phyloP scores from a whole-genome alignment of 768 basidiomycete genomes.

The Pisolithus albus region DNA sequence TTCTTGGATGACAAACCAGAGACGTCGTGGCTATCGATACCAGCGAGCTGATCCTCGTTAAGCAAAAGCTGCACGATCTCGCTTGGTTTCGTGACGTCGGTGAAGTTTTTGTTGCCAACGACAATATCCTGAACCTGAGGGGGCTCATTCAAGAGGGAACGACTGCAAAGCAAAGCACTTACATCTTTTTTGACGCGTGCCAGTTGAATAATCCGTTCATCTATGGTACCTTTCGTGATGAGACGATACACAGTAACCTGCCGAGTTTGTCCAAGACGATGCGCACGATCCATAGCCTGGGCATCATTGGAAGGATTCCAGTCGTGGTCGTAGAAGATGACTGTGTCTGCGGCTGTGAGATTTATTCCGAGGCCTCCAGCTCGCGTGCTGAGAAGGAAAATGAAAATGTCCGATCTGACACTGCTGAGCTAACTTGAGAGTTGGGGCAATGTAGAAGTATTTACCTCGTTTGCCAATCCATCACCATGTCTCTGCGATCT shows the following conservation, averaged over 20 bases:
- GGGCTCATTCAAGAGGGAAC: background rate
- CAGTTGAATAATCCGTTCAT: constrained; percentile 94
- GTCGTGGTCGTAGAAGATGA: constrained; percentile 20
- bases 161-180: constrained; percentile 18
- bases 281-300: constrained; percentile 97
- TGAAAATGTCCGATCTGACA: constrained; percentile 73
- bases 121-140: constrained; percentile 95
- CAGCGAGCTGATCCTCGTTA: constrained; percentile 89
- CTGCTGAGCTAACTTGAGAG: background rate
- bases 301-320: constrained; percentile 92
- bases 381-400: constrained; percentile 89
- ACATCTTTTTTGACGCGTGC: constrained; percentile 97
- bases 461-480: constrained; percentile 96
- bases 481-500: constrained; percentile 97
- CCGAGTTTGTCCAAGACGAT: constrained; percentile 92
- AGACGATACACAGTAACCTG: constrained; percentile 96
- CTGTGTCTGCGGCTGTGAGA: constrained; percentile 59
- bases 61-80: constrained; percentile 94
- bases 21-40: constrained; percentile 45
- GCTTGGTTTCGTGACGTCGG: constrained; percentile 88
- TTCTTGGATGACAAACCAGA: constrained; percentile 31
- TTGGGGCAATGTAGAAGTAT: constrained; percentile 13
- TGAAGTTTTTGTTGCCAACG: constrained; percentile 93
- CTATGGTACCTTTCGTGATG: constrained; percentile 89
- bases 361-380: constrained; percentile 98